A percentile compares a stretch with the other conserved stretches of the same genome.
Evolutionary conservation across 169 alveolate genomes (phyloP).

Genomic region (Plasmodium gonderi): DNA sequence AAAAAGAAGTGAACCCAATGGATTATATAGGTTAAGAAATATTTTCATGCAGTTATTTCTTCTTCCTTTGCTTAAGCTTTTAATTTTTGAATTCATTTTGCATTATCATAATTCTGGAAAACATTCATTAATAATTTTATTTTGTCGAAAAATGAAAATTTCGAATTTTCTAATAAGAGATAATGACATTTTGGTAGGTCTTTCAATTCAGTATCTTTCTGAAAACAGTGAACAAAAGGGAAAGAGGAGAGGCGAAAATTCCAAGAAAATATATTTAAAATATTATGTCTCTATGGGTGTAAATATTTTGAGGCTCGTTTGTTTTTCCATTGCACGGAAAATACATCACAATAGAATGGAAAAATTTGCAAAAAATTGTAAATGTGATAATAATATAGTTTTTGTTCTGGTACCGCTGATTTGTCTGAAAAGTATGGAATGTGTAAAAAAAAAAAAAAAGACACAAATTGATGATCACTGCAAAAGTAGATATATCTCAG

Average conservation of each 20-base stretch:
- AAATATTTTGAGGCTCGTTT: neutral
- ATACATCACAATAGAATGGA: no score
- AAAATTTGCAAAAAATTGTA: no score
- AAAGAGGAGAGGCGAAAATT: neutral
- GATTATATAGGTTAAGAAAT: no score
- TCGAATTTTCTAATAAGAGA: slow-evolving; percentile 29
- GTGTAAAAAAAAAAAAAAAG: neutral
- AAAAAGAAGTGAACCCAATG: no score
- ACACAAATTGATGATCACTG: neutral
- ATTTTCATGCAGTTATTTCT: neutral
- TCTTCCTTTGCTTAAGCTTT: neutral
- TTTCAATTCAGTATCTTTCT: slow-evolving; percentile 11
- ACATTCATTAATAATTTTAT: slow-evolving; percentile 13
- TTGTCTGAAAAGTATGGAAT: neutral
- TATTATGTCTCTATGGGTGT: neutral
- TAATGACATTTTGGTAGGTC: slow-evolving; percentile 14
- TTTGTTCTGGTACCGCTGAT: neutral
- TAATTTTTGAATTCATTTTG: neutral
- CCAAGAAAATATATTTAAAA: neutral
- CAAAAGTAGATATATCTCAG: no score
- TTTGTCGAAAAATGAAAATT: slow-evolving; percentile 38
- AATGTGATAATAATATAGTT: neutral
- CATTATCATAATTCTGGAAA: slow-evolving; percentile 1
- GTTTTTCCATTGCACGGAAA: neutral
- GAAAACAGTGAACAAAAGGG: neutral